These are phyloP conservation scores for Chrysanthemum makinoi DNA, from an alignment of 129 eudicot genomes.

Conservation along the genomic window DNA sequence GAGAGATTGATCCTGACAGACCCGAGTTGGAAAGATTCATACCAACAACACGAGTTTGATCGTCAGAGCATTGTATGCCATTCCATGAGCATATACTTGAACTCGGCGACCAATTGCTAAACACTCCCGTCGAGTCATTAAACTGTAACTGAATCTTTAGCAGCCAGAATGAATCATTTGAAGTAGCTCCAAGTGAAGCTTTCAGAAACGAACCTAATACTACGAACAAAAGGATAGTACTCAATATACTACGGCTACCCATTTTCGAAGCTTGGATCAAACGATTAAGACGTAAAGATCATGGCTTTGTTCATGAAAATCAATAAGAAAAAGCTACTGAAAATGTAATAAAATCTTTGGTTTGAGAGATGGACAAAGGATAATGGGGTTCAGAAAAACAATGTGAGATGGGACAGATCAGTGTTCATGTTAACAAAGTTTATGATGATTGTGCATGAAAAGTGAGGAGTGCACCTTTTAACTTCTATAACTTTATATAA, in stretches of 20 bases:
- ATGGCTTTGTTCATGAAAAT: conserved; percentile 17
- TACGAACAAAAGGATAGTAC: conserved; percentile 39
- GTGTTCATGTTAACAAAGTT: conserved; percentile 34
- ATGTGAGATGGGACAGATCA: conserved; percentile 38
- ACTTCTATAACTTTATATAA: conserved; percentile 34
- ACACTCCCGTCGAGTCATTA: conserved; percentile 51
- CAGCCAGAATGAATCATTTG: conserved; percentile 70
- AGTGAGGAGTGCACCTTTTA: conserved; percentile 32
- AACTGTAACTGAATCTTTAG: conserved; percentile 64
- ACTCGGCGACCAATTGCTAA: conserved; percentile 62
- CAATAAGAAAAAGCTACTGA: conserved; percentile 9
- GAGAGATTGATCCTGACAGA: conserved; percentile 58
- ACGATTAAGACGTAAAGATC: conserved; percentile 19
- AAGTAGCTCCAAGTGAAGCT: conserved; percentile 30
- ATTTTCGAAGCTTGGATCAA: conserved; percentile 25
- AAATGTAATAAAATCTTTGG: conserved; percentile 17
- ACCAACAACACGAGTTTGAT: conserved; percentile 52
- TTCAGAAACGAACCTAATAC: conserved; percentile 30
- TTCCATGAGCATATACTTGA: conserved; percentile 75
- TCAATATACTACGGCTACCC: conserved; percentile 24
- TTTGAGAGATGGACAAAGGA: conserved; percentile 16
- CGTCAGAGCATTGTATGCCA: conserved; percentile 70
- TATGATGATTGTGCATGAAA: conserved; percentile 36
- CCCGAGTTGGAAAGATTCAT: conserved; percentile 68
- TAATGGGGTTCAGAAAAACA: conserved; percentile 39